Conservation (phyloP, 2,329 filamentous ascomycete genomes). For the Penicillium sp. region DNA sequence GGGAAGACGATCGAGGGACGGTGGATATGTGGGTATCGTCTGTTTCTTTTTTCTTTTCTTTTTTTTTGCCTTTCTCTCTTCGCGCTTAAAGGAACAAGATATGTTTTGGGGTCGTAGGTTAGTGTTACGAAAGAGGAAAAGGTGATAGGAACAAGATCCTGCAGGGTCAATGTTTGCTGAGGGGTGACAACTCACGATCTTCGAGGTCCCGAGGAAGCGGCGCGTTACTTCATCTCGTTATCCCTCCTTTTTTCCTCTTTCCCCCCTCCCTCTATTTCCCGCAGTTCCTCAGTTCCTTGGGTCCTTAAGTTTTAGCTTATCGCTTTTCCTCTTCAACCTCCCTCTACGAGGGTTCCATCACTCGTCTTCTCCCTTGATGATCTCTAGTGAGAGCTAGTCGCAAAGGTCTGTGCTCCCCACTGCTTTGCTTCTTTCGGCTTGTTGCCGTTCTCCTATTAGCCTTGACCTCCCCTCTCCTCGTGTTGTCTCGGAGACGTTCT, state of each 20-base stretch:
- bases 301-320: neutral
- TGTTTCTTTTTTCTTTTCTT: neutral
- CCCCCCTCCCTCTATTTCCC: slow-evolving; percentile 1
- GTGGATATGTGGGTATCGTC: slow-evolving; percentile 2
- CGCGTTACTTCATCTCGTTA: slow-evolving; percentile 7
- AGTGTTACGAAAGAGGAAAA: neutral
- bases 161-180: neutral
- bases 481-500: neutral
- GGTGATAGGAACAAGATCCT: neutral
- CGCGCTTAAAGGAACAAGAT: neutral
- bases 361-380: too few species aligned
- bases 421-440: neutral
- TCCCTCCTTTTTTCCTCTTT: slow-evolving; percentile 6
- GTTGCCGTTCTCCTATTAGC: neutral
- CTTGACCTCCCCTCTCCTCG: neutral
- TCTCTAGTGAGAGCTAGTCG: neutral
- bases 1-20: neutral
- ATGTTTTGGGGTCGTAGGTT: neutral
- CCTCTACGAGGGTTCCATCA: neutral
- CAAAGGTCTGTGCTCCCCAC: slow-evolving; percentile 15
- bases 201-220: neutral
- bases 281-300: neutral
- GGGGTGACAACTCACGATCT: neutral
- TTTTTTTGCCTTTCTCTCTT: neutral
- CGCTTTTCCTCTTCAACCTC: neutral